Conservation (phyloP, 2,329 filamentous ascomycete species). For the Trichoderma afroharzianum region DNA sequence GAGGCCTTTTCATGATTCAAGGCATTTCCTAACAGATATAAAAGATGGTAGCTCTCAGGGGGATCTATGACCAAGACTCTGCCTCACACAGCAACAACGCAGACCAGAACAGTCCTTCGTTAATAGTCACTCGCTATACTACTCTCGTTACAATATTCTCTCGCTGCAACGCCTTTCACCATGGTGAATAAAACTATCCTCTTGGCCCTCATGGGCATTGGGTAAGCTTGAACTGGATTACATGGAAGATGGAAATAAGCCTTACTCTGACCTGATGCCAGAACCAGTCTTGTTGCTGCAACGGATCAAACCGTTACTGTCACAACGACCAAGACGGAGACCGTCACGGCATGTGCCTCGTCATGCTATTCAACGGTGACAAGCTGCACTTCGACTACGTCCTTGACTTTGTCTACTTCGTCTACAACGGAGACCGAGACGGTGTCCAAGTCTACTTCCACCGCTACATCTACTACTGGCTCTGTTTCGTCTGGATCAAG, state of each 20-base stretch:
- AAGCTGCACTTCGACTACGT: slow-evolving; percentile 3
- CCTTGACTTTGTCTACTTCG: background rate
- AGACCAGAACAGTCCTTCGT: background rate
- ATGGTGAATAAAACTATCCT: slow-evolving; percentile 24
- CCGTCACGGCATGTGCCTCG: slow-evolving; percentile 29
- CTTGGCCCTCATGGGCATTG: slow-evolving; percentile 29
- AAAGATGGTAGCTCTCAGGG: background rate
- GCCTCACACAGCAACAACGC: background rate
- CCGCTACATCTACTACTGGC: background rate
- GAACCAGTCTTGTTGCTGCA: slow-evolving; percentile 25
- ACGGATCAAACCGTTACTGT: slow-evolving; percentile 30
- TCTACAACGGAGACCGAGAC: background rate
- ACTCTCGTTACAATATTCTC: background rate
- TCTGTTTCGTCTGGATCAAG: background rate
- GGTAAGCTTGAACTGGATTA: slow-evolving; percentile 21
- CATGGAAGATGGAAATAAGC: background rate
- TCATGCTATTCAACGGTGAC: slow-evolving; percentile 22
- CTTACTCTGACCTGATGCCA: slow-evolving; percentile 4
- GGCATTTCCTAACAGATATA: background rate
- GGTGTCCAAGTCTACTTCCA: background rate
- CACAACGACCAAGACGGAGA: slow-evolving; percentile 32
- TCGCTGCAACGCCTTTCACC: background rate
- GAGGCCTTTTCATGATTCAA: background rate
- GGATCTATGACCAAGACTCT: background rate
- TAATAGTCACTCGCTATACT: background rate